These are phyloP conservation scores for Herpetomonas muscarum DNA, from an alignment of 208 protist species.

Conservation along the genomic window DNA sequence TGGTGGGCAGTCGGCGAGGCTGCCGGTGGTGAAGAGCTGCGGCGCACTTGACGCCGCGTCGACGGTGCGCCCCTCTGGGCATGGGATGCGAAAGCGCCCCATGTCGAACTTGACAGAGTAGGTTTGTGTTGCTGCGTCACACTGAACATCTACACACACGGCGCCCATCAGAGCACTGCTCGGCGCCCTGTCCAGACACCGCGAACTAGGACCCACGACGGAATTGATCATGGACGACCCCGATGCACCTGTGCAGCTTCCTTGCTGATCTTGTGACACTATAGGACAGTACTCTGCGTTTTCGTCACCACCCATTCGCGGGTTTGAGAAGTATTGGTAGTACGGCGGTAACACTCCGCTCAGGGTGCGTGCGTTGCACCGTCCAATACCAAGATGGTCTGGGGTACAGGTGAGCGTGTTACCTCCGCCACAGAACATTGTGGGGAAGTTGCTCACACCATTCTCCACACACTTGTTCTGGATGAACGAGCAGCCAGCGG, in stretches of 20 bases:
- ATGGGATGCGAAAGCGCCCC: not conserved
- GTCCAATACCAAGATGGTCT: conserved; percentile 17
- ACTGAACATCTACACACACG: conserved; percentile 5
- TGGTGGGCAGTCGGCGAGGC: not conserved
- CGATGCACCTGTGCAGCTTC: conserved; percentile 4
- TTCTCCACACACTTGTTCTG: conserved; percentile 19
- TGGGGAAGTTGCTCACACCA: conserved; percentile 13
- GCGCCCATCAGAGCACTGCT: conserved; percentile 1
- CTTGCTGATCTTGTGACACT: not conserved
- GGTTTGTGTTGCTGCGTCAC: not conserved
- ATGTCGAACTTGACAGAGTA: conserved; percentile 7
- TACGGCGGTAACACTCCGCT: not conserved
- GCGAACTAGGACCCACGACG: conserved; percentile 2
- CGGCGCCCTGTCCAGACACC: conserved; percentile 2
- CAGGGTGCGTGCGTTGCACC: conserved; percentile 10
- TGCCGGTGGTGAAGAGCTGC: not conserved
- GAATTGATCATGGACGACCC: not conserved
- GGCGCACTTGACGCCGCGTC: not conserved
- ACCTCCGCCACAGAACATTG: conserved; percentile 24
- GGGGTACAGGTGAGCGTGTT: conserved; percentile 12
- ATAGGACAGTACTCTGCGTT: conserved; percentile 10
- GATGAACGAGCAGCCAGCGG: conserved; percentile 21
- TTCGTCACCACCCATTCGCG: not conserved
- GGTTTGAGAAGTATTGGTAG: conserved; percentile 11
- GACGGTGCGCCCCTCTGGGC: not conserved